phyloP scores from a whole-genome alignment of 129 eudicot species.

The Logfia minima region DNA sequence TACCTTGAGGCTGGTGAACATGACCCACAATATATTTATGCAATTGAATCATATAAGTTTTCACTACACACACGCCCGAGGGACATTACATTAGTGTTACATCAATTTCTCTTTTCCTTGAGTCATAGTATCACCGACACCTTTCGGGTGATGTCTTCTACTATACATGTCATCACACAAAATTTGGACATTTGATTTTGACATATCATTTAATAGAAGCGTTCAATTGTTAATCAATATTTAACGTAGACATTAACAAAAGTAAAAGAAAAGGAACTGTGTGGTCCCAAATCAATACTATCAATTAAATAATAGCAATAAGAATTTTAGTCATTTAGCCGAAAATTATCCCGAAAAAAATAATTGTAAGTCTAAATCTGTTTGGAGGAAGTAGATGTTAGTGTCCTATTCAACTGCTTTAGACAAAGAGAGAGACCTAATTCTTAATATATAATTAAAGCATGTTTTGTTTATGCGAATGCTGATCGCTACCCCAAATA shows the following conservation, averaged over 20 bases:
- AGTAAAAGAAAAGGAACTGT: neutral
- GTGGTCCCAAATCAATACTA: constrained; percentile 3
- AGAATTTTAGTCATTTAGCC: neutral
- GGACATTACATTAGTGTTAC: neutral
- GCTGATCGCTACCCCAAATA: neutral
- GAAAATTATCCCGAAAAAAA: neutral
- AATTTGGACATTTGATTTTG: neutral
- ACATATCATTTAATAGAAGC: neutral
- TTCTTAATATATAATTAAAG: too few relatives aligned
- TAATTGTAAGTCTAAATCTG: neutral
- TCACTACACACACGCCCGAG: neutral
- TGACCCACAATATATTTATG: neutral
- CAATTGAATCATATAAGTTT: constrained; percentile 5
- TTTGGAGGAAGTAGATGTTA: neutral
- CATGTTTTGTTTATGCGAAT: neutral
- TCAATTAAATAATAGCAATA: constrained; percentile 8
- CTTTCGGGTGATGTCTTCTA: constrained; percentile 4
- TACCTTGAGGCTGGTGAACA: neutral
- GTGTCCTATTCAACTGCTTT: neutral
- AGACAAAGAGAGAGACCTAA: constrained; percentile 16
- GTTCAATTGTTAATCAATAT: neutral
- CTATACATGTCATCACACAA: neutral
- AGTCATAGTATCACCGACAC: constrained; percentile 15
- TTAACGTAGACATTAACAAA: neutral
- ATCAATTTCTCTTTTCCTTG: constrained; percentile 16